Percentiles rank a stretch among this genome's conserved stretches.
phyloP scores from a whole-genome alignment of 805 yeast genomes.

The Ogataea minuta region DNA sequence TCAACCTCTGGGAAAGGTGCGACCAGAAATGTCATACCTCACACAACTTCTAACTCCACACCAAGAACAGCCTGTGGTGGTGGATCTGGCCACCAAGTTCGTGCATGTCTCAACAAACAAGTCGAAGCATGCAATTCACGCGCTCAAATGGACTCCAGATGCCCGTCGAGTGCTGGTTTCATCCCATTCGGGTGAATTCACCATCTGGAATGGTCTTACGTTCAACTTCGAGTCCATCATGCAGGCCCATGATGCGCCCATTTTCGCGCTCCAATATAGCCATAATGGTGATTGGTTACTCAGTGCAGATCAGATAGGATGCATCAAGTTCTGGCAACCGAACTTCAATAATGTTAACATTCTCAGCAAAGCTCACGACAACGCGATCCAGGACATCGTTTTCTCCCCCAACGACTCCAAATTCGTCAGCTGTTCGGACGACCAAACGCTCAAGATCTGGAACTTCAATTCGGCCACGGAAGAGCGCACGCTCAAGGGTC shows the following conservation, averaged over 20 bases:
- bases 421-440: slow-evolving; percentile 94
- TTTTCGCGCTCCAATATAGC: slow-evolving; percentile 74
- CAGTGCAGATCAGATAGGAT: slow-evolving; percentile 91
- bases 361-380: slow-evolving; percentile 65
- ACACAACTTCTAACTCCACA: slow-evolving; percentile 66
- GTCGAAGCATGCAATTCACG: slow-evolving; percentile 84
- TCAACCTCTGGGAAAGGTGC: slow-evolving; percentile 46
- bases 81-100: slow-evolving; percentile 75
- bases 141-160: slow-evolving; percentile 95
- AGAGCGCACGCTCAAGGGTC: slow-evolving; percentile 80
- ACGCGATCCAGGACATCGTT: slow-evolving; percentile 80
- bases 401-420: slow-evolving; percentile 89
- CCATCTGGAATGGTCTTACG: slow-evolving; percentile 94
- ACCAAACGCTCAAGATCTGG: slow-evolving; percentile 88
- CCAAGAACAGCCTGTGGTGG: slow-evolving; percentile 42
- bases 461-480: slow-evolving; percentile 85
- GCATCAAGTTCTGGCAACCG: slow-evolving; percentile 95
- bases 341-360: slow-evolving; percentile 95
- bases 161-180: slow-evolving; percentile 90
- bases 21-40: slow-evolving; percentile 69
- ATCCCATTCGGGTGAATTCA: slow-evolving; percentile 90
- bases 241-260: slow-evolving; percentile 97
- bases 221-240: slow-evolving; percentile 95
- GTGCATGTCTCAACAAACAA: slow-evolving; percentile 90
- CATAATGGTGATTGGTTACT: slow-evolving; percentile 93